Evolutionary conservation across 2,329 filamentous ascomycete species (phyloP).

Genomic region (Claviceps purpurea): DNA sequence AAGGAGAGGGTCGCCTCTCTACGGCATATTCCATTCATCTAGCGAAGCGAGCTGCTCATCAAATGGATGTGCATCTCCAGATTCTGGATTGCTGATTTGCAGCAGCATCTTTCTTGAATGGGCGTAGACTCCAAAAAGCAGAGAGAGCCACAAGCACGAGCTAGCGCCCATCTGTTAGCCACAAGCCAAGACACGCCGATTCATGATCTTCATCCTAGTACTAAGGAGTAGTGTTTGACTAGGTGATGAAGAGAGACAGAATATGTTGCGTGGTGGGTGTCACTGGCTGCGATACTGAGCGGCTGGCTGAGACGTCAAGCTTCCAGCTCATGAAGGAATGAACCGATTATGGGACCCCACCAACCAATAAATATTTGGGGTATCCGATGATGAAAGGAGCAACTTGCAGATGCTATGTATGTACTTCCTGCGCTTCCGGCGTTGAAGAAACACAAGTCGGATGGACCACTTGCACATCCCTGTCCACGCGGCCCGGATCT

Average conservation of each 20-base stretch:
- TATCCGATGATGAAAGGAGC: neutral
- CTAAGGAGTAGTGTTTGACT: neutral
- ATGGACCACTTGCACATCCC: neutral
- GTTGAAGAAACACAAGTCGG: neutral
- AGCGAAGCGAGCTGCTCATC: neutral
- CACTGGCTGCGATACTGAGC: neutral
- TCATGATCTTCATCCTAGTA: neutral
- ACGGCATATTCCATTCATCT: neutral
- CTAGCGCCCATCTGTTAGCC: neutral
- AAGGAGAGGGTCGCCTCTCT: neutral
- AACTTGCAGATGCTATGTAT: neutral
- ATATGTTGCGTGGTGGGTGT: neutral
- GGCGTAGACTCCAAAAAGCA: neutral
- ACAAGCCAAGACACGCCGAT: neutral
- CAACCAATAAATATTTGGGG: neutral
- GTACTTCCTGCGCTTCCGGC: neutral
- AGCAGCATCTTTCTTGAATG: neutral
- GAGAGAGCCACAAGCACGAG: neutral
- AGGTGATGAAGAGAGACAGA: neutral
- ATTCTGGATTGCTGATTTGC: neutral
- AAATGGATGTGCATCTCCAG: too few species aligned
- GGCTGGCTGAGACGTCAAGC: neutral
- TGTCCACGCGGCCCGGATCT: constrained; percentile 1
- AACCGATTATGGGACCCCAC: neutral
- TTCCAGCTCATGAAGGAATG: neutral